phyloP scores from a whole-genome alignment of 192 early-diverging fungal species.

The Coemansia sp. region DNA sequence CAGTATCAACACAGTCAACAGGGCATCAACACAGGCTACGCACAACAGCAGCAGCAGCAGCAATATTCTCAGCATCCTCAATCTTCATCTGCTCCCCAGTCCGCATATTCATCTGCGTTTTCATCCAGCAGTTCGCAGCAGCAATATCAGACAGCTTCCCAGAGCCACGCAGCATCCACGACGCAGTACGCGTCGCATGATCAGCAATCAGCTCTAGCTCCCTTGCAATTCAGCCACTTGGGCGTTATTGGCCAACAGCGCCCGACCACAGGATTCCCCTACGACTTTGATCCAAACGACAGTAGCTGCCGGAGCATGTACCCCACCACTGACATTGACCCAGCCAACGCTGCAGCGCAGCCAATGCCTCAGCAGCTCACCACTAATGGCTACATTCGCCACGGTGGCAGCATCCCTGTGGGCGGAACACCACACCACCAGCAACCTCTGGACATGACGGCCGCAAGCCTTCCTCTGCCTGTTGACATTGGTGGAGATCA shows the following conservation, averaged over 20 bases:
- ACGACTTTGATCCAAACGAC: slow-evolving; percentile 52
- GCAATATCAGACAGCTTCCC: slow-evolving; percentile 36
- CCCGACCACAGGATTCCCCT: slow-evolving; percentile 30
- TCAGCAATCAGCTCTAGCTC: slow-evolving; percentile 39
- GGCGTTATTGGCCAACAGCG: slow-evolving; percentile 48
- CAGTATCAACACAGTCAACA: slow-evolving; percentile 22
- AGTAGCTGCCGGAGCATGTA: slow-evolving; percentile 45
- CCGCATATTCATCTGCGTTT: slow-evolving; percentile 12
- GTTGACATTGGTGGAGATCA: slow-evolving; percentile 42
- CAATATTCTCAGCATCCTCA: slow-evolving; percentile 31
- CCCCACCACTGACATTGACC: slow-evolving; percentile 35
- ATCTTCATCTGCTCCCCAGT: slow-evolving; percentile 37
- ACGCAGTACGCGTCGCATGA: slow-evolving; percentile 55
- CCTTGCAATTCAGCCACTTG: slow-evolving; percentile 40
- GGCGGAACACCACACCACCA: slow-evolving; percentile 27
- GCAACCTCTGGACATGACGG: slow-evolving; percentile 34
- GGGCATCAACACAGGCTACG: slow-evolving; percentile 10
- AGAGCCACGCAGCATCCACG: slow-evolving; percentile 27
- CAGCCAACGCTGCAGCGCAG: slow-evolving; percentile 15
- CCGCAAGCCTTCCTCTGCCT: slow-evolving; percentile 35
- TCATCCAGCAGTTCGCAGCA: slow-evolving; percentile 29
- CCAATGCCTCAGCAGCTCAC: slow-evolving; percentile 37
- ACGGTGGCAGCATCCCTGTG: slow-evolving; percentile 34
- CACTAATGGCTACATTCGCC: slow-evolving; percentile 41
- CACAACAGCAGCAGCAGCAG: slow-evolving; percentile 19